Evolutionary conservation across 2,329 filamentous ascomycete genomes (phyloP), one percentile per base, ranked within the genome.

Genomic region (Westerdykella ornata): DNA sequence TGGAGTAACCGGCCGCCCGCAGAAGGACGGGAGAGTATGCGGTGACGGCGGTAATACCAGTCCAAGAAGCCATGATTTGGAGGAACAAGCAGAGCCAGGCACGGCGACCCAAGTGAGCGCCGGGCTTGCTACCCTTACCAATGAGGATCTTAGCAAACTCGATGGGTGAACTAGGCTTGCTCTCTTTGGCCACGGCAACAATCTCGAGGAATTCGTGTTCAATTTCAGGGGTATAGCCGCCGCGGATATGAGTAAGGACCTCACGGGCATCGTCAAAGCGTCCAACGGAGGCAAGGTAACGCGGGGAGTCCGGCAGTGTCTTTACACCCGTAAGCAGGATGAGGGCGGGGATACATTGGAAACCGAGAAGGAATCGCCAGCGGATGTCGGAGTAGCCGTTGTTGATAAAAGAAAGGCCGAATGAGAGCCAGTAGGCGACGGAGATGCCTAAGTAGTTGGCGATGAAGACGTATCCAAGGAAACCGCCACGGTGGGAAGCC

Each of bases 61-160:
- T 74, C 79, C 81, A 84, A 52, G 83, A 77, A 53, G 84, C 80
- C 56, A 85, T 75, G 35, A 85, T 82, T 63, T 85, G 81, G 6
- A 85, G 69, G 81, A 81, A 85, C 26, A 86, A 72, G 3, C 82
- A 81, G 1, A 86, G 72, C 52, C 85, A 81, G 0, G 85, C 80
- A 5, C 83, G 77, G 1, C 82, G 72, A 0, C 76, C 82, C 0
- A 77, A 81, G 48, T 85, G 81, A 7, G 85, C 61, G 38, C 72
- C 82, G 0, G 79, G 81, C 2, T 78, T 79, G 41, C 77, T 74
- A 2, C 80, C 81, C n/a, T n/a, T n/a, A n/a, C n/a, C n/a, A 39
- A 83, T 80, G 1, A 86, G 64, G 81, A 86, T 85, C 36, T 76
- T 68, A 3, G 51, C 85, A 85, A 0, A 74, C 78, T n/a, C n/a